phyloP scores from a whole-genome alignment of 164 flowering plant genomes.

The Umbellularia californica region DNA sequence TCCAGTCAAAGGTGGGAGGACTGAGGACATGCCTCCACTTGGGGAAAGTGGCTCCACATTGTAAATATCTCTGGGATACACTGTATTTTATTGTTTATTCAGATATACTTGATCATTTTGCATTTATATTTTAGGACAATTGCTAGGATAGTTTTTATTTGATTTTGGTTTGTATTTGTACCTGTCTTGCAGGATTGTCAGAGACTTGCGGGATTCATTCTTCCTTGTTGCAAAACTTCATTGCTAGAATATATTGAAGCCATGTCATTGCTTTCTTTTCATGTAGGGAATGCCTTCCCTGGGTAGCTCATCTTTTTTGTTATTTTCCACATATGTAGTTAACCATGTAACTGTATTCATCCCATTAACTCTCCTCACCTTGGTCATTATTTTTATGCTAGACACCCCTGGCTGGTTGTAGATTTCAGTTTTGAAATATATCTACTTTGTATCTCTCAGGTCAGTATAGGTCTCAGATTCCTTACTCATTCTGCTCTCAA shows the following conservation, averaged over 20 bases:
- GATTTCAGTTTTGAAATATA: background rate
- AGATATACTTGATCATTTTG: background rate
- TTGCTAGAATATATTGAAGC: background rate
- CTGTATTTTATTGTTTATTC: too few relatives aligned
- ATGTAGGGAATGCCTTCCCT: background rate
- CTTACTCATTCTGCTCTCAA: background rate
- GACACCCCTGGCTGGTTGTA: slow-evolving; percentile 7
- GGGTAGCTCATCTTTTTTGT: background rate
- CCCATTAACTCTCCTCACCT: background rate
- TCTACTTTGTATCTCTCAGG: slow-evolving; percentile 4
- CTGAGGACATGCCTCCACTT: too few relatives aligned
- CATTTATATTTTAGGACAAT: background rate
- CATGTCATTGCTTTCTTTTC: background rate
- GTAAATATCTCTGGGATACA: background rate
- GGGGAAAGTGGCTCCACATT: too few relatives aligned
- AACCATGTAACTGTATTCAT: background rate
- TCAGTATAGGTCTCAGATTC: background rate
- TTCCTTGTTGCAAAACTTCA: slow-evolving; percentile 1
- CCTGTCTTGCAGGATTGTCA: slow-evolving; percentile 10
- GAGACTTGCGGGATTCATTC: background rate
- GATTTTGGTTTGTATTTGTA: background rate
- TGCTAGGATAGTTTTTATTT: background rate
- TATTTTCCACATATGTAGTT: background rate
- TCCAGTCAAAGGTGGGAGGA: too few relatives aligned
- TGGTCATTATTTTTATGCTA: background rate